These are phyloP conservation scores for Caloboletus inedulis DNA, from an alignment of 1,284 basidiomycete genomes.

Conservation along the genomic window DNA sequence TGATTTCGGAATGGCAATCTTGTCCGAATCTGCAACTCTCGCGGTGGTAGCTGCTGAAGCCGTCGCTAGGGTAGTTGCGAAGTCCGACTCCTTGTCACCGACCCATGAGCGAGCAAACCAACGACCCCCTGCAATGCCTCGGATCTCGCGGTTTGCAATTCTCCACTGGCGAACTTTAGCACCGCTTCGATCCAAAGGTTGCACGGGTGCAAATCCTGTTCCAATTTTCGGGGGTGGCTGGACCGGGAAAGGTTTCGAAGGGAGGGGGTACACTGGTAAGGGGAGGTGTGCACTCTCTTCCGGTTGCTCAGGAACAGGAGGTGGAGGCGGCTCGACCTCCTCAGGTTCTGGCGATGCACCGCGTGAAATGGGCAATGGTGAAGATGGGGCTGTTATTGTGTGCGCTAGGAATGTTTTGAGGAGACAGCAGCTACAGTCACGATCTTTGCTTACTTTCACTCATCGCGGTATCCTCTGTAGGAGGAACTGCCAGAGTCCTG, in stretches of 20 bases:
- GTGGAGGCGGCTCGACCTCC: conserved; percentile 26
- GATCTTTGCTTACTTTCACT: conserved; percentile 41
- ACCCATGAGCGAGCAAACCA: conserved; percentile 76
- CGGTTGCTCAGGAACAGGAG: conserved; percentile 45
- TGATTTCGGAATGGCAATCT: conserved; percentile 30
- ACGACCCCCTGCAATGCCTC: conserved; percentile 74
- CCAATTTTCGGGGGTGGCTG: conserved; percentile 69
- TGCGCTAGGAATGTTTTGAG: conserved; percentile 31
- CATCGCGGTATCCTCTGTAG: conserved; percentile 34
- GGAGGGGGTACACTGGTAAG: conserved; percentile 69
- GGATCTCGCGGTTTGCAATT: conserved; percentile 65
- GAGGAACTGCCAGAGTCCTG: conserved; percentile 23
- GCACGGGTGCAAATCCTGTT: conserved; percentile 63
- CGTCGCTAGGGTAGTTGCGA: conserved; percentile 35
- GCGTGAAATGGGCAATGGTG: conserved; percentile 37
- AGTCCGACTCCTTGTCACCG: conserved; percentile 73
- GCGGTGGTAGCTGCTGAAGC: conserved; percentile 30
- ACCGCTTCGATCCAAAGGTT: conserved; percentile 60
- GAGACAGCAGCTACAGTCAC: background rate
- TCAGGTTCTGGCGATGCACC: conserved; percentile 28
- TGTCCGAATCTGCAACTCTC: conserved; percentile 34
- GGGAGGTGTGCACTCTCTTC: conserved; percentile 61
- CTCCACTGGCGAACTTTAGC: conserved; percentile 68
- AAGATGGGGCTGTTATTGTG: conserved; percentile 44
- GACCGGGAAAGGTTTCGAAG: conserved; percentile 74